Evolutionary conservation across 2,329 filamentous ascomycete genomes (phyloP).

Genomic region (Fusarium brachygibbosum): DNA sequence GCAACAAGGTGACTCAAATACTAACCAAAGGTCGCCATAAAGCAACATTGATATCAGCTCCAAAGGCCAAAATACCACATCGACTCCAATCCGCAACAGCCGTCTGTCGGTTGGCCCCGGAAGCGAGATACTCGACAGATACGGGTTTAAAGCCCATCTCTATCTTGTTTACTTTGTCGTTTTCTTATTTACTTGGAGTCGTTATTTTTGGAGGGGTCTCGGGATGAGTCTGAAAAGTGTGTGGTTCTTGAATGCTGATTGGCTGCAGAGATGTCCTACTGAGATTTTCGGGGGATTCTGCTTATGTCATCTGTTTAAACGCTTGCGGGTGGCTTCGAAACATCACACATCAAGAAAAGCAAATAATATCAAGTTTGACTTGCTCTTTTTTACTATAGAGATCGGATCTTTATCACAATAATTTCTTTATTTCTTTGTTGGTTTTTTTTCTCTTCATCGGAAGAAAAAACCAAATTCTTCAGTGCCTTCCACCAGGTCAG

Average conservation of each 20-base stretch:
- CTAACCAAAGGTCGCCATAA: slow-evolving; percentile 86
- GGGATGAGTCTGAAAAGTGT: slow-evolving; percentile 55
- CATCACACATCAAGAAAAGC: slow-evolving; percentile 38
- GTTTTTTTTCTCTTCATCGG: background rate
- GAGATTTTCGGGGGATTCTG: slow-evolving; percentile 39
- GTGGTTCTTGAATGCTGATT: slow-evolving; percentile 54
- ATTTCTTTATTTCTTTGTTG: background rate
- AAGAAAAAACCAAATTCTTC: background rate
- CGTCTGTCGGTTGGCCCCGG: slow-evolving; percentile 91
- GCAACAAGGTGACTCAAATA: slow-evolving; percentile 41
- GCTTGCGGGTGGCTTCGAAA: slow-evolving; percentile 27
- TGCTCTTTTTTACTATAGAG: background rate
- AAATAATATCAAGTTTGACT: slow-evolving; percentile 12
- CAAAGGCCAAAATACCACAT: slow-evolving; percentile 83
- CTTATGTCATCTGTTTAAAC: slow-evolving; percentile 46
- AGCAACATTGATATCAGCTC: slow-evolving; percentile 88
- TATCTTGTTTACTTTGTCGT: slow-evolving; percentile 45
- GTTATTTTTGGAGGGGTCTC: slow-evolving; percentile 26
- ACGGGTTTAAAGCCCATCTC: slow-evolving; percentile 48
- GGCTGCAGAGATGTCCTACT: slow-evolving; percentile 46
- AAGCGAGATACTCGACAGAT: slow-evolving; percentile 71
- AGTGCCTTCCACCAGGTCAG: background rate
- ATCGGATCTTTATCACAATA: background rate
- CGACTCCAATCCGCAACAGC: slow-evolving; percentile 90
- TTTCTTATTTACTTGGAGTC: slow-evolving; percentile 9